Conservation (phyloP, 2,329 filamentous ascomycete species). For the Arthrobotrys conoides region DNA sequence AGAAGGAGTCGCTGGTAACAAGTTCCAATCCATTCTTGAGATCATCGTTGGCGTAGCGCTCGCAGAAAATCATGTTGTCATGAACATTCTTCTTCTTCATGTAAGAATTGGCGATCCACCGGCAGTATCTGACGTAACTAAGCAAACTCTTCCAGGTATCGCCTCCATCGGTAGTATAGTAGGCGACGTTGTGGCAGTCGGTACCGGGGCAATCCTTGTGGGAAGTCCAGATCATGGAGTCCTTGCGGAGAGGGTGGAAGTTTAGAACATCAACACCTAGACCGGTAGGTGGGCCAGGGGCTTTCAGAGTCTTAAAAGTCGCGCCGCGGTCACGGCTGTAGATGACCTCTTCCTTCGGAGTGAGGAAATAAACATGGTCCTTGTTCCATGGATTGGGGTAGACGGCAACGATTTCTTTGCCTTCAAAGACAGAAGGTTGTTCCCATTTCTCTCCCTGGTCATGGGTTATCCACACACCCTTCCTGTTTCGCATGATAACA, state of each 20-base stretch:
- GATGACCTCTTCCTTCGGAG: conserved; percentile 76
- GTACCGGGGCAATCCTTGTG: conserved; percentile 53
- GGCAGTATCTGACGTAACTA: conserved; percentile 83
- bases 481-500: conserved; percentile 74
- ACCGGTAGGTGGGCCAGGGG: conserved; percentile 74
- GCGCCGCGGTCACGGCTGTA: conserved; percentile 86
- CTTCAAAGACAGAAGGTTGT: conserved; percentile 74
- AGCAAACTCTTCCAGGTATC: conserved; percentile 82
- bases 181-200: conserved; percentile 81
- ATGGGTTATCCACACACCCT: conserved; percentile 79
- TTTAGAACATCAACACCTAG: conserved; percentile 43
- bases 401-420: conserved; percentile 79
- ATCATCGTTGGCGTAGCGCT: conserved; percentile 75
- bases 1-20: conserved; percentile 83
- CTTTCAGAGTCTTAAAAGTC: conserved; percentile 80
- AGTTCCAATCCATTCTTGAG: conserved; percentile 78
- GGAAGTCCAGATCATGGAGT: conserved; percentile 86
- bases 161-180: conserved; percentile 83
- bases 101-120: conserved; percentile 77
- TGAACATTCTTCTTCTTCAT: conserved; percentile 70
- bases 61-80: conserved; percentile 74
- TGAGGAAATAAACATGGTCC: conserved; percentile 89
- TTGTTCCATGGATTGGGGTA: conserved; percentile 84
- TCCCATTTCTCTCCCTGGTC: conserved; percentile 93
- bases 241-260: conserved; percentile 87